These are phyloP conservation scores for Cryphonectria parasitica DNA, from an alignment of 2,329 filamentous ascomycete species.

Conservation along the genomic window DNA sequence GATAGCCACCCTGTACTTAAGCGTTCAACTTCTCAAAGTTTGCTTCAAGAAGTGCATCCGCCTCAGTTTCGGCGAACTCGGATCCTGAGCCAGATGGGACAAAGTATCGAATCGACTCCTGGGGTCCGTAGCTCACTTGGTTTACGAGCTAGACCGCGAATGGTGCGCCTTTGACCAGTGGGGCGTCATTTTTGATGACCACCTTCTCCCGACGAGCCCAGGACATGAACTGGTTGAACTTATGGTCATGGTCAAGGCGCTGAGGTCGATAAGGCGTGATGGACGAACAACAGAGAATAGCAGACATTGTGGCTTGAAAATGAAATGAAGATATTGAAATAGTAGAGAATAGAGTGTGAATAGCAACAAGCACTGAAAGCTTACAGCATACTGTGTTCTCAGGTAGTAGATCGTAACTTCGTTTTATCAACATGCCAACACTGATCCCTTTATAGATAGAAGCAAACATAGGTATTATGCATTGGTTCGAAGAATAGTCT, in stretches of 20 bases:
- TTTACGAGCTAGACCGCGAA: conserved; percentile 46
- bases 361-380: no score
- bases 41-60: conserved; percentile 43
- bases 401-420: no score
- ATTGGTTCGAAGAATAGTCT: no score
- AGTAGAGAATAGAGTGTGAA: background rate
- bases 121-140: conserved; percentile 49
- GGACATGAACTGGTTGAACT: background rate
- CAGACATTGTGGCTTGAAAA: background rate
- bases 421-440: no score
- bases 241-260: background rate
- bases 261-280: background rate
- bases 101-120: conserved; percentile 50
- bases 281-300: background rate
- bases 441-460: no score
- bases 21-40: conserved; percentile 51
- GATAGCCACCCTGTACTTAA: conserved; percentile 36
- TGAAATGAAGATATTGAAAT: no score
- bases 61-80: conserved; percentile 41
- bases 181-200: background rate
- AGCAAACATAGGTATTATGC: no score
- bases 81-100: conserved; percentile 28
- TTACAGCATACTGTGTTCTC: no score
- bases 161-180: background rate
- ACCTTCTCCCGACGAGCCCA: background rate